phyloP scores from a whole-genome alignment of 345 rosid species.

The Rhizophora apiculata region DNA sequence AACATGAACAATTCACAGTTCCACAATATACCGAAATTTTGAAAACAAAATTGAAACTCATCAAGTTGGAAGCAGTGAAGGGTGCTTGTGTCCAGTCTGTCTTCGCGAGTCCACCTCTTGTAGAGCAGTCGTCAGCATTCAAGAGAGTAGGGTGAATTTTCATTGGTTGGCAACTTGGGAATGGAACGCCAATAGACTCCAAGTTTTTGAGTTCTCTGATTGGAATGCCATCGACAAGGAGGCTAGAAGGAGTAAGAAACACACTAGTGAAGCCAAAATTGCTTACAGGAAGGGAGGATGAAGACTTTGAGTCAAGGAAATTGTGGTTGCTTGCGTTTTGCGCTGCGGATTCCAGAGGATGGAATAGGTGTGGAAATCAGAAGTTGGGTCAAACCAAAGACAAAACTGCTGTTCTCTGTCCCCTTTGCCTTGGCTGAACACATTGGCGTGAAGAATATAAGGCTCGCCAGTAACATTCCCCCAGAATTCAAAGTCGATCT shows the following conservation, averaged over 20 bases:
- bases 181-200: slow-evolving; percentile 57
- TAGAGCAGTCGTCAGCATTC: slow-evolving; percentile 79
- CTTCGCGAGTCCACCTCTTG: slow-evolving; percentile 59
- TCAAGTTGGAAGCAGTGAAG: slow-evolving; percentile 40
- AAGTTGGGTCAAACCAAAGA: slow-evolving; percentile 71
- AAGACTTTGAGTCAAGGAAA: background rate
- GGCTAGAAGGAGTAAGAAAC: slow-evolving; percentile 18
- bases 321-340: slow-evolving; percentile 39
- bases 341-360: slow-evolving; percentile 58
- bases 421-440: slow-evolving; percentile 65
- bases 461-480: slow-evolving; percentile 71
- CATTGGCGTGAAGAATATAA: slow-evolving; percentile 59
- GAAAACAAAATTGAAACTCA: too few species aligned
- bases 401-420: slow-evolving; percentile 67
- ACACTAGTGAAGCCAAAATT: background rate
- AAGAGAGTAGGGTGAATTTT: slow-evolving; percentile 54
- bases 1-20: too few species aligned
- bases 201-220: slow-evolving; percentile 75
- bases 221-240: slow-evolving; percentile 59
- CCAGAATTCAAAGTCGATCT: slow-evolving; percentile 72
- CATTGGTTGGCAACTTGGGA: slow-evolving; percentile 61
- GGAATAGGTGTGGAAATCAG: slow-evolving; percentile 68
- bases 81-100: slow-evolving; percentile 63
- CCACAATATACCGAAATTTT: too few species aligned
- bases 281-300: too few species aligned